phyloP scores from a whole-genome alignment of 768 basidiomycete species.

The Sporobolomyces phaffii region DNA sequence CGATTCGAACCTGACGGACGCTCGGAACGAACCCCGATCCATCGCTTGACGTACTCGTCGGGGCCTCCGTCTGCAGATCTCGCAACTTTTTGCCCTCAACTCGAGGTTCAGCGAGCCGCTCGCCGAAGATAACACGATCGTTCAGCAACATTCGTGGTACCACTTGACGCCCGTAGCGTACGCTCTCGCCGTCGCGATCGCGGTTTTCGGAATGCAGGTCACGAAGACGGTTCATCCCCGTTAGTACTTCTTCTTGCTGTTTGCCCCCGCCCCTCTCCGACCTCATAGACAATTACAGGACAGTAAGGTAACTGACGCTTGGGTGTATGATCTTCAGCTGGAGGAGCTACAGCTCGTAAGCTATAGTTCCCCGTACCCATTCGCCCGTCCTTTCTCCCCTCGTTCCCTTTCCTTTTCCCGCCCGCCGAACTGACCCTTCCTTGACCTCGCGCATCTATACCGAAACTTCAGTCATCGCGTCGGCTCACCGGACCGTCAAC shows the following conservation, averaged over 20 bases:
- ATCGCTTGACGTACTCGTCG: no score
- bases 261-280: no score
- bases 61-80: neutral
- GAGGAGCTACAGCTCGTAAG: neutral
- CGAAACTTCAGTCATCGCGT: constrained; percentile 27
- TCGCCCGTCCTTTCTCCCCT: no score
- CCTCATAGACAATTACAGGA: no score
- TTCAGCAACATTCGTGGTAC: neutral
- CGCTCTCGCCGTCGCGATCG: constrained; percentile 9
- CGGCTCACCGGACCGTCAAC: neutral
- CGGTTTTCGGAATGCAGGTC: constrained; percentile 21
- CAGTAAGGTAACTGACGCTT: no score
- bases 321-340: neutral
- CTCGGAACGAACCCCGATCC: no score
- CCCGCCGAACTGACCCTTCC: neutral
- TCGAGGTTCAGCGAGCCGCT: neutral
- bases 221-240: constrained; percentile 34
- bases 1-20: no score
- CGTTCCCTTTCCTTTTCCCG: neutral
- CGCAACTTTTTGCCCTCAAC: constrained; percentile 19
- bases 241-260: neutral
- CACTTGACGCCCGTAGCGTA: constrained; percentile 13
- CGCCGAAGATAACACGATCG: constrained; percentile 3
- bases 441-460: no score
- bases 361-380: no score